These are phyloP conservation scores for Mycosarcoma maydis DNA, from an alignment of 1,284 basidiomycete species.

Conservation along the genomic window DNA sequence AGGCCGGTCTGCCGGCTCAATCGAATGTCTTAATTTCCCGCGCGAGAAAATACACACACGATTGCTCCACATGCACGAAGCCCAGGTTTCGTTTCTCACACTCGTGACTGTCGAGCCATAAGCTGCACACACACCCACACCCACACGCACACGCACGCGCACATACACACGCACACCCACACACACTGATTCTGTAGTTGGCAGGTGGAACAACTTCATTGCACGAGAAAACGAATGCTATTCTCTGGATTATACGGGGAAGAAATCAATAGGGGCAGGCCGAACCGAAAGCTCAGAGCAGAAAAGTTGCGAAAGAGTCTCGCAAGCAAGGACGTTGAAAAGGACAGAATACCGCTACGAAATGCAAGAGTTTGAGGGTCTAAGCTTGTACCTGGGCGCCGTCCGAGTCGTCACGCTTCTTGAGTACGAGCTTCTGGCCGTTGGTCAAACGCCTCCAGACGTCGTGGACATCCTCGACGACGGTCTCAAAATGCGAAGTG, in stretches of 20 bases:
- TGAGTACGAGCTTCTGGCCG: conserved; percentile 64
- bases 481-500: conserved; percentile 97
- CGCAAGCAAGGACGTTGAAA: too few relatives aligned
- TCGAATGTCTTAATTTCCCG: too few relatives aligned
- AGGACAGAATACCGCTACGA: too few relatives aligned
- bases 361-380: not conserved
- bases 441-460: conserved; percentile 64
- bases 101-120: too few relatives aligned
- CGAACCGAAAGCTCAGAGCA: not conserved
- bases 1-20: conserved; percentile 20
- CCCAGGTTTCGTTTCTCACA: too few relatives aligned
- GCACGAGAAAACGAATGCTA: not conserved
- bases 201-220: too few relatives aligned
- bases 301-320: not conserved
- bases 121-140: too few relatives aligned
- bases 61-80: conserved; percentile 5
- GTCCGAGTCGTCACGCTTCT: conserved; percentile 61
- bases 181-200: not conserved
- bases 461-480: conserved; percentile 67
- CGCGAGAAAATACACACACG: conserved; percentile 22
- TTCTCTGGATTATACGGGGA: not conserved
- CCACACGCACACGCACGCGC: too few relatives aligned
- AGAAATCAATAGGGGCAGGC: not conserved
- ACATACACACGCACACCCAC: too few relatives aligned
- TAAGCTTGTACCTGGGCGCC: conserved; percentile 64